Evolutionary conservation across 2,329 filamentous ascomycete genomes (phyloP).

Genomic region (Aspergillus hiratsukae): DNA sequence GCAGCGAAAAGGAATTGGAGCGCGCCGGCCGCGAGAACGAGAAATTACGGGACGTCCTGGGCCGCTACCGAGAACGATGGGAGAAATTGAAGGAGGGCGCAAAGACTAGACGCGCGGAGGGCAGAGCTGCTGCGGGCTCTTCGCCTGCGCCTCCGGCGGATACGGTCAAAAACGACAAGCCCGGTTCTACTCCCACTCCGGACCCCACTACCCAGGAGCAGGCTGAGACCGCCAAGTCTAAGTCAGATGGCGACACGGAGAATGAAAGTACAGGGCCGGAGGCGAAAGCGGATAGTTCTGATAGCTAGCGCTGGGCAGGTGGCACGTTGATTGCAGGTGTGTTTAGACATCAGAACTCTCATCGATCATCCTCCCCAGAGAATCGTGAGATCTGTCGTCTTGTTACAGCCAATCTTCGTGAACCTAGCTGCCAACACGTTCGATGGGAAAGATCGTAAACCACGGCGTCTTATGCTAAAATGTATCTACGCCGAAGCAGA

Average conservation of each 20-base stretch:
- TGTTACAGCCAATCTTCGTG: background rate
- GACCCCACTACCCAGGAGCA: background rate
- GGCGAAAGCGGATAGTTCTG: background rate
- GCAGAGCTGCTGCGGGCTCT: constrained; percentile 12
- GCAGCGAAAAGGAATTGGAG: constrained; percentile 57
- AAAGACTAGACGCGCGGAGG: constrained; percentile 34
- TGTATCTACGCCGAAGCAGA: background rate
- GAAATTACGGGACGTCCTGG: constrained; percentile 52
- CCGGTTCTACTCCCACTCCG: background rate
- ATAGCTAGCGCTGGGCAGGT: background rate
- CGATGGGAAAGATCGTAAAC: background rate
- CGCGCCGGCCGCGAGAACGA: constrained; percentile 59
- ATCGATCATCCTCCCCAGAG: background rate
- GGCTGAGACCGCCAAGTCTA: constrained; percentile 1
- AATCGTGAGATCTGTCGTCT: no score
- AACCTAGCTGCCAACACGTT: no score
- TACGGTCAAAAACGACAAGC: background rate
- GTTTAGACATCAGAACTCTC: background rate
- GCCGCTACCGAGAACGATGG: constrained; percentile 60
- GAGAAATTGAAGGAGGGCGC: constrained; percentile 65
- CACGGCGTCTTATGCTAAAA: background rate
- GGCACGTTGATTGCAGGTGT: background rate
- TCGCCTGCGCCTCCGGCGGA: background rate
- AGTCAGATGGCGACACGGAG: background rate
- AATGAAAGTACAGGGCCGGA: background rate